Percentiles rank a stretch among this genome's conserved stretches.
Evolutionary conservation across 2,329 filamentous ascomycete species (phyloP).

Genomic region (Monosporascus ibericus): DNA sequence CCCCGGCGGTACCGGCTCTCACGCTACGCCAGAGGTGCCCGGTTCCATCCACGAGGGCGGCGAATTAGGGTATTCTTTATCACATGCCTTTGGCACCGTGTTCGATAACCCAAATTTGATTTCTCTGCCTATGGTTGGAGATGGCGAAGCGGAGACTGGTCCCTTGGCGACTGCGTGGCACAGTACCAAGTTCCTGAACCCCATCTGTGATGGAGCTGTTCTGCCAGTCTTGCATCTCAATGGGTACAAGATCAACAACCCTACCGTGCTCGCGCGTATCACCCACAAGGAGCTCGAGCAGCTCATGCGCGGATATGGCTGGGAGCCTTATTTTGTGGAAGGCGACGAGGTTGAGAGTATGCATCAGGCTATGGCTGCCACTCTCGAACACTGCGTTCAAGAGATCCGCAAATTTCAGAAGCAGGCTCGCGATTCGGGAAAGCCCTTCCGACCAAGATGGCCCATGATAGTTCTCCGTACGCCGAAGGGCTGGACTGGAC

Average conservation of each 20-base stretch:
- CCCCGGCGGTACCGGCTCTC: constrained; percentile 70
- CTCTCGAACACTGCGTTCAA: constrained; percentile 63
- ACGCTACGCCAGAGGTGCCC: constrained; percentile 73
- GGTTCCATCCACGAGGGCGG: constrained; percentile 74
- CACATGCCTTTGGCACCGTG: constrained; percentile 71
- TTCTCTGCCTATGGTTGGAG: constrained; percentile 70
- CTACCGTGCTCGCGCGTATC: constrained; percentile 67
- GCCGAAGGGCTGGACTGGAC: constrained; percentile 76
- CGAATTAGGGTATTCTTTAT: constrained; percentile 75
- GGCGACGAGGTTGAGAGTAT: constrained; percentile 67
- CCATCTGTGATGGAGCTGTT: constrained; percentile 70
- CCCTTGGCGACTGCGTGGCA: constrained; percentile 77
- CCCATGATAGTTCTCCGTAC: constrained; percentile 73
- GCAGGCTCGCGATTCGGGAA: constrained; percentile 62
- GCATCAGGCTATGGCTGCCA: constrained; percentile 78
- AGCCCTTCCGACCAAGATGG: constrained; percentile 66
- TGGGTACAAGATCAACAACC: constrained; percentile 82
- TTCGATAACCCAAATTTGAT: constrained; percentile 72
- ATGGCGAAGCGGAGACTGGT: constrained; percentile 76
- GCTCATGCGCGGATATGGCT: constrained; percentile 70
- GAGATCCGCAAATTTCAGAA: constrained; percentile 67
- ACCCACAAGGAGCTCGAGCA: constrained; percentile 65
- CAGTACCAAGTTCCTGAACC: constrained; percentile 76
- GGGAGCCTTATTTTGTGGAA: constrained; percentile 75
- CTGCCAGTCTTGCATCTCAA: constrained; percentile 74